Conservation (phyloP, 768 basidiomycete genomes). For the Tulasnella sp. region DNA sequence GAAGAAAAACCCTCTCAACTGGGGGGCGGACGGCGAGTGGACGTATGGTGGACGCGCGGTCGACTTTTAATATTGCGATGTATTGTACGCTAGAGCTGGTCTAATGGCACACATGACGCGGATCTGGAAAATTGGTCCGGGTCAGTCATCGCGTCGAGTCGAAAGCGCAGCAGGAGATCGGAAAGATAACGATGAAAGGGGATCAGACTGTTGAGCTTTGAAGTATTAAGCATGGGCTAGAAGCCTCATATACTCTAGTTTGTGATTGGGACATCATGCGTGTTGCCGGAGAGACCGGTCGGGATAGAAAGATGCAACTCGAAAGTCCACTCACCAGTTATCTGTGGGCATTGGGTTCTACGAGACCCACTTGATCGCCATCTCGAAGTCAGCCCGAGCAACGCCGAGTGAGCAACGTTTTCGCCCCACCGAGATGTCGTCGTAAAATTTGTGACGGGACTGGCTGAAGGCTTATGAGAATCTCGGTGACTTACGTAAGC, state of each 20-base stretch:
- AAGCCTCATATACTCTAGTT: slow-evolving; percentile 28
- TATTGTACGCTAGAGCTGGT: neutral
- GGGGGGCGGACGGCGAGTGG: slow-evolving; percentile 68
- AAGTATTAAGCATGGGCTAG: slow-evolving; percentile 14
- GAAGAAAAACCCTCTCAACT: slow-evolving; percentile 79
- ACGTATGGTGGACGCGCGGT: slow-evolving; percentile 86
- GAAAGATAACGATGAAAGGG: neutral
- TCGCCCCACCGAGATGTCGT: neutral
- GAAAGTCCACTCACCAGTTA: neutral
- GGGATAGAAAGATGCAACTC: neutral
- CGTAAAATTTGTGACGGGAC: slow-evolving; percentile 6
- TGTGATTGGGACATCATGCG: slow-evolving; percentile 22
- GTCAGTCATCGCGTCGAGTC: neutral
- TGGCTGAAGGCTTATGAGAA: slow-evolving; percentile 9
- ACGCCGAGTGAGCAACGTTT: neutral
- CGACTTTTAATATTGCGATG: slow-evolving; percentile 57
- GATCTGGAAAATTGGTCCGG: neutral
- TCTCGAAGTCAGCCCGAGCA: too few species aligned
- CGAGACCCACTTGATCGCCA: neutral
- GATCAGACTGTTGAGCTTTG: slow-evolving; percentile 5
- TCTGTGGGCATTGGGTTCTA: neutral
- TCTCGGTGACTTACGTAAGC: slow-evolving; percentile 2
- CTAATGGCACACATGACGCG: neutral
- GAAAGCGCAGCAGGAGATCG: neutral
- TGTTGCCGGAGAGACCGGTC: neutral